Conservation (phyloP, 2,329 filamentous ascomycete species). For the Cercospora sojina region DNA sequence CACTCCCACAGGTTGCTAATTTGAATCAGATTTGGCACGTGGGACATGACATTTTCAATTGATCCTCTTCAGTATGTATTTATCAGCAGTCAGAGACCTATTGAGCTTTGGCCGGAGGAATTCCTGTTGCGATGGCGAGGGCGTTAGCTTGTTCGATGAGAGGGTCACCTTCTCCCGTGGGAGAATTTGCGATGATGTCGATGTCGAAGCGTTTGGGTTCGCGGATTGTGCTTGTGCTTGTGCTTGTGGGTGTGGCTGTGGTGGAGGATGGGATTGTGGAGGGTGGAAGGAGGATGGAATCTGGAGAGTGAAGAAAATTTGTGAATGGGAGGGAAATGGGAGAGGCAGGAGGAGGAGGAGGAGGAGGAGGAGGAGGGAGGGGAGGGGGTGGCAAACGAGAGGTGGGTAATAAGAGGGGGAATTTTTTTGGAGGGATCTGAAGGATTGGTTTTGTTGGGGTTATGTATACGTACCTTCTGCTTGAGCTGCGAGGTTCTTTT, state of each 20-base stretch:
- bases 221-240: background rate
- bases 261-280: background rate
- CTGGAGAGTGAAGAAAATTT: background rate
- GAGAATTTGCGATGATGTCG: conserved; percentile 2
- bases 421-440: background rate
- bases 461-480: conserved; percentile 17
- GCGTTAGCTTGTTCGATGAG: conserved; percentile 26
- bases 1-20: background rate
- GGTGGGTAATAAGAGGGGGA: background rate
- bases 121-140: conserved; percentile 25
- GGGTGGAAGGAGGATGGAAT: background rate
- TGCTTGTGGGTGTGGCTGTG: background rate
- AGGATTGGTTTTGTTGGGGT: background rate
- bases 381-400: background rate
- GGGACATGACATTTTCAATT: background rate
- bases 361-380: background rate
- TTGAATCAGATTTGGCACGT: background rate
- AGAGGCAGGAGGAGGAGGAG: background rate
- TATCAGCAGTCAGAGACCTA: background rate
- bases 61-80: background rate
- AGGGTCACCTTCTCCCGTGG: conserved; percentile 16
- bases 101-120: conserved; percentile 9
- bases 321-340: background rate
- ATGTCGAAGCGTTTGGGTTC: conserved; percentile 16
- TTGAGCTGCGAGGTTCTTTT: conserved; percentile 15